Base-by-base conservation (phyloP, 305 asterid genomes). In the Fraxinus xanthoxyloides region DNA sequence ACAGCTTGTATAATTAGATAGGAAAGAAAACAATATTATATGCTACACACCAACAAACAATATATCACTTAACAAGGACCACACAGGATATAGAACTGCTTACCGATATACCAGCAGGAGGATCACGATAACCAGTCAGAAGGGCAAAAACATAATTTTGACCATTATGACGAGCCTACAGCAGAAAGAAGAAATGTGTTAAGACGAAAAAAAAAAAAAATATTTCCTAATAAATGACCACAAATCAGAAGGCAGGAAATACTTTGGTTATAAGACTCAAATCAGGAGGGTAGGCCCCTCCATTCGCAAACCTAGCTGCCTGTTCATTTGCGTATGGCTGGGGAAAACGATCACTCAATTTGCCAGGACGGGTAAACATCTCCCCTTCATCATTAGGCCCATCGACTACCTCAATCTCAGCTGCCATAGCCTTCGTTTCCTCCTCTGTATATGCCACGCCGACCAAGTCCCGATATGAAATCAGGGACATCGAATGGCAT, bases 251-350 rank as follows among this genome's bases (percentile, higher is more conserved):
- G 77, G 36, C 75, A 84, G 67, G 31, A 82, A 72, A 75, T 88
- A 92, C 98, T 85, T 94, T 94, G 79, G 97, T 94, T 51, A 93
- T 88, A 76, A 93, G 96, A 89, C 98, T 94, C 85, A 92, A 83
- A 85, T 94, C 97, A 38, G 98, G 98, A 87, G 98, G 98, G 86
- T 94, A 94, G 82, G 98, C 98, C 76, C 98, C 98, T 89, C 97
- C 98, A 86, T 94, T 92, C 28, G 98, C 98, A 85, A 92, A 94
- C 85, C 98, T 90, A 84, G 97, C 97, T 5, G 98, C 98, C 70
- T 90, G 87, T 81, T 94, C 98, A 84, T 94, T 92, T 48, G 92
- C 31, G 78, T 94, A 94, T 72, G 98, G 98, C 89, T 94, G 91
- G 48, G 94, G 96, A 82, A 93, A 89, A 79, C 94, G 95, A 80